A percentile compares a stretch with the other conserved stretches of the same genome.
phyloP scores from a whole-genome alignment of 2,329 filamentous ascomycete species.

The Sphaerostilbella broomeana region DNA sequence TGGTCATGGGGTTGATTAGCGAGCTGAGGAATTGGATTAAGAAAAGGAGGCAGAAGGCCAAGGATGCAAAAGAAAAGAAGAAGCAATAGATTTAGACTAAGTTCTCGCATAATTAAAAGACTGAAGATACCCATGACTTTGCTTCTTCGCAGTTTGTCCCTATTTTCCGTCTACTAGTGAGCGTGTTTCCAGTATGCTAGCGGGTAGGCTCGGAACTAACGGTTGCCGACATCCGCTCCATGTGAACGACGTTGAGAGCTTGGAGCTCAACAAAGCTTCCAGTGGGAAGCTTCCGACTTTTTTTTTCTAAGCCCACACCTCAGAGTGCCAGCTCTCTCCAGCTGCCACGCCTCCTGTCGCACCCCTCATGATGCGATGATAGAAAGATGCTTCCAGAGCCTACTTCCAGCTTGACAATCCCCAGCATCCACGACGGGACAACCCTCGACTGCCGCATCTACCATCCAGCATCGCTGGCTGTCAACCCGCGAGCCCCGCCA shows the following conservation, averaged over 20 bases:
- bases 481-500: constrained; percentile 24
- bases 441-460: constrained; percentile 78
- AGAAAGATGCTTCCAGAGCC: constrained; percentile 49
- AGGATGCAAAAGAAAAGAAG: constrained; percentile 35
- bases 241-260: too few relatives aligned
- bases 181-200: too few relatives aligned
- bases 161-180: neutral
- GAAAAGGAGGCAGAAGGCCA: constrained; percentile 38
- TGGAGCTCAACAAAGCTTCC: too few relatives aligned
- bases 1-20: constrained; percentile 76
- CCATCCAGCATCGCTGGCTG: constrained; percentile 50
- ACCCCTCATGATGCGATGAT: constrained; percentile 9
- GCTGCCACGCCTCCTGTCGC: neutral
- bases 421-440: constrained; percentile 73
- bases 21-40: constrained; percentile 62
- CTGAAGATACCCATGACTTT: constrained; percentile 10
- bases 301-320: too few relatives aligned
- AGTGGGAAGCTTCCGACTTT: too few relatives aligned
- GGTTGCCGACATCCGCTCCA: too few relatives aligned
- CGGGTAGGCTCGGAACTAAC: too few relatives aligned
- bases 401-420: constrained; percentile 65
- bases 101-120: constrained; percentile 6
- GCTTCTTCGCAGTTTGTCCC: neutral
- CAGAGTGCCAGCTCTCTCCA: neutral
- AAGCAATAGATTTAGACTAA: constrained; percentile 19